Conservation (phyloP, 108 stramenopile species). For the Epithemia pelagica region DNA sequence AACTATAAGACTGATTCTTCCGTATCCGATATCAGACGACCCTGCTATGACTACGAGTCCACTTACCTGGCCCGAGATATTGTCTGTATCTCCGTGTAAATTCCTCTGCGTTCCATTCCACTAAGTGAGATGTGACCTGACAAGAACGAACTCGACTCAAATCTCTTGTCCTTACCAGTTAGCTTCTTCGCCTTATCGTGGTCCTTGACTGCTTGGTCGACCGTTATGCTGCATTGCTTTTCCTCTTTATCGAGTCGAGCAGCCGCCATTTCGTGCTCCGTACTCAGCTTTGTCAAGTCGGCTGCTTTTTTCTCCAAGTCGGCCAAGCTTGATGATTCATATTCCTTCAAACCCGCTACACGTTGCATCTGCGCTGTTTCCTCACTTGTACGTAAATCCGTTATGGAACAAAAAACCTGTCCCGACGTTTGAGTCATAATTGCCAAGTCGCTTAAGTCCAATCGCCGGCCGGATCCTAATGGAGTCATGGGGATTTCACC, state of each 20-base stretch:
- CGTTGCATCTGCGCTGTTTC: constrained; percentile 47
- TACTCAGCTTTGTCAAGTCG: constrained; percentile 3
- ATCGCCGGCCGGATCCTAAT: constrained; percentile 12
- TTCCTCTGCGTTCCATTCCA: constrained; percentile 8
- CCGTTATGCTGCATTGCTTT: constrained; percentile 14
- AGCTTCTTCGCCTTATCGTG: constrained; percentile 25
- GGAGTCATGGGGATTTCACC: constrained; percentile 49
- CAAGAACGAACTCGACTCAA: no score
- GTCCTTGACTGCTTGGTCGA: constrained; percentile 9
- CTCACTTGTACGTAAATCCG: constrained; percentile 58
- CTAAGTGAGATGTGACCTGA: no score
- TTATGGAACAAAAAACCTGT: constrained; percentile 56
- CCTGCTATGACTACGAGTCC: no score
- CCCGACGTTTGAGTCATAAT: constrained; percentile 36
- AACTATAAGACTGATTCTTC: no score
- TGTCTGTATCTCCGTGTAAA: constrained; percentile 32
- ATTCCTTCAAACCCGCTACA: constrained; percentile 28
- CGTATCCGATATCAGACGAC: no score
- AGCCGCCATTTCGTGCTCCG: constrained; percentile 17
- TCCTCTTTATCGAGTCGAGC: constrained; percentile 21
- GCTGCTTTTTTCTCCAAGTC: constrained; percentile 23
- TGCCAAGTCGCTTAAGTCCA: constrained; percentile 30
- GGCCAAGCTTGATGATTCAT: constrained; percentile 19
- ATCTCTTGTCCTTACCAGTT: constrained; percentile 1
- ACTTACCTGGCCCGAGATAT: constrained; percentile 43